Base-by-base conservation (phyloP, 306 rosid genomes). In the Arachis hypogaea region DNA sequence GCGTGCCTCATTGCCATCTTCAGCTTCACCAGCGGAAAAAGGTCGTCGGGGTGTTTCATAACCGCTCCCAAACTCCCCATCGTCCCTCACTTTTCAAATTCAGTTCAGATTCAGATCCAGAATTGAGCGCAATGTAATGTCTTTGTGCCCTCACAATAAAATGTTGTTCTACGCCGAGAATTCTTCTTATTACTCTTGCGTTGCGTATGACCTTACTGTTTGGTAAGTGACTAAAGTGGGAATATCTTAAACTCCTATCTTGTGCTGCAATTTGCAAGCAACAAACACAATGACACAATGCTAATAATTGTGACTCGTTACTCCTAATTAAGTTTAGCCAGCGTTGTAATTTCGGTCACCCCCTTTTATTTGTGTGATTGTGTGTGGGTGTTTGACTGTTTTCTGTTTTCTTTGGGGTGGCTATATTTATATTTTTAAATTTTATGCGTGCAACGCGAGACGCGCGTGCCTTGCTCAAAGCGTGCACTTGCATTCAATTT, bases 31-130 rank as follows among this genome's bases (percentile, higher is more conserved):
- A 94, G 80, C 7, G 99, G 92, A 72, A 82, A 94, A 0, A 92
- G 54, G 56, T 94, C 99, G 82, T 94, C 98, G n/a, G 97, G 99
- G 62, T 89, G 86, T 56, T 68, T 88, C 92, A 90, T 65, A 76
- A 92, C 62, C 72, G 96, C 80, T 50, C 86, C 80, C 72, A 95
- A 81, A 50, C 79, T 87, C 59, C 88, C 98, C 99, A 94, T 91
- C 7, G 5, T 16, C n/a, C 55, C 28, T 22, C 7, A 52, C 12
- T 8, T 46, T 3, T 11, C 56, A 11, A 11, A 50, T 11, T 49
- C 52, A 3, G 4, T 9, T 49, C 2, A 50, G n/a, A 50, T 50
- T 12, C 6, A 52, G 38, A 14, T 52, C 9, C 12, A 3, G 5
- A 1, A 12, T 52, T 52, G 8, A 52, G 56, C 56, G 18, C 56